A percentile compares a stretch with the other conserved stretches of the same genome.
Evolutionary conservation across 164 flowering plant genomes (phyloP).

Genomic region (Umbilicus rupestris): DNA sequence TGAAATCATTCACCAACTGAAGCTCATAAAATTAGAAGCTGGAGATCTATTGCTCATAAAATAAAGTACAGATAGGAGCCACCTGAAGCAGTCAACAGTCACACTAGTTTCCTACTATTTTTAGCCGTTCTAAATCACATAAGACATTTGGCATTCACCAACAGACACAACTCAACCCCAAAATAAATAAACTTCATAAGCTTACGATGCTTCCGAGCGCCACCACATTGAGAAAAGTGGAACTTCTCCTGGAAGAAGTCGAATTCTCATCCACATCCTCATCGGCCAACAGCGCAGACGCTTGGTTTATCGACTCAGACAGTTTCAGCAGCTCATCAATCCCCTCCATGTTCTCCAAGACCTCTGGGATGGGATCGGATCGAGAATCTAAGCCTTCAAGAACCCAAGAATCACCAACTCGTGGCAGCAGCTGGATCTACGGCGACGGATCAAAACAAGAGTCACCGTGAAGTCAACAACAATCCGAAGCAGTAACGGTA

Average conservation of each 20-base stretch:
- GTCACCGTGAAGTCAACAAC: neutral
- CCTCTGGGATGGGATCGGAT: neutral
- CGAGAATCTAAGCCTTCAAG: neutral
- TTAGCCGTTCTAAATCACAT: neutral
- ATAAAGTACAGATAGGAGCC: too few relatives aligned
- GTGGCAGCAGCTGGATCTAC: neutral
- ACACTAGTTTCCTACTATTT: neutral
- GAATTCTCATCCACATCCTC: slow-evolving; percentile 54
- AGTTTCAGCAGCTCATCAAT: slow-evolving; percentile 60
- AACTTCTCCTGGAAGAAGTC: slow-evolving; percentile 30
- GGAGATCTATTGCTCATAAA: too few relatives aligned
- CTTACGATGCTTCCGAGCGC: slow-evolving; percentile 78
- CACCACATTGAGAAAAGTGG: slow-evolving; percentile 63
- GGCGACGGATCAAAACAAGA: neutral
- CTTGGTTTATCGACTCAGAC: slow-evolving; percentile 66
- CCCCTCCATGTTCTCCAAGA: slow-evolving; percentile 42
- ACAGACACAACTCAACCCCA: neutral
- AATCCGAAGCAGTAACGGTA: neutral
- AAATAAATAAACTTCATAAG: neutral
- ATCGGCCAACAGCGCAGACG: slow-evolving; percentile 53
- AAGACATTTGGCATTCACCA: neutral
- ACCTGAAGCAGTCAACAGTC: neutral
- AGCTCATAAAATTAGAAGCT: too few relatives aligned
- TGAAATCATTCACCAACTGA: too few relatives aligned
- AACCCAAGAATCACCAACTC: neutral